These are phyloP conservation scores for Periconia macrospinosa DNA, from an alignment of 2,329 filamentous ascomycete species.

Conservation along the genomic window DNA sequence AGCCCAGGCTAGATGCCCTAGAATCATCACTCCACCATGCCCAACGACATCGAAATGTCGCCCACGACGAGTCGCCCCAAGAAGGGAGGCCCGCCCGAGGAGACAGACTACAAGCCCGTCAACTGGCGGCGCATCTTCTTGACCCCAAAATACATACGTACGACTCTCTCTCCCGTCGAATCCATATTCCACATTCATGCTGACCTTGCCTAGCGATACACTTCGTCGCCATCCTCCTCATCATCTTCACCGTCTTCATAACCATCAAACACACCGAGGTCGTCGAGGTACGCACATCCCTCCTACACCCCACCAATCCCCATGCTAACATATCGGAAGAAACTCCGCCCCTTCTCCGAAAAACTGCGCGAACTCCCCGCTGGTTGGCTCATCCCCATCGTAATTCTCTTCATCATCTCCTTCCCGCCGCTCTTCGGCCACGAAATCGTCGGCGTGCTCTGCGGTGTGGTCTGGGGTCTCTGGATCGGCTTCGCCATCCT, in stretches of 20 bases:
- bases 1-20: neutral
- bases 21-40: constrained; percentile 6
- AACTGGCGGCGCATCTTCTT: constrained; percentile 39
- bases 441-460: constrained; percentile 36
- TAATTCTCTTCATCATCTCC: constrained; percentile 36
- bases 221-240: constrained; percentile 29
- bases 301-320: neutral
- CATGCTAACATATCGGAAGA: constrained; percentile 21
- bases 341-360: constrained; percentile 38
- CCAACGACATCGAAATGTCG: constrained; percentile 34
- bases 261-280: constrained; percentile 35
- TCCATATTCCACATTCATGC: neutral
- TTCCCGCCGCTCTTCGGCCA: constrained; percentile 41
- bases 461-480: constrained; percentile 39
- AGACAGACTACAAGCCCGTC: constrained; percentile 36
- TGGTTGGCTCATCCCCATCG: constrained; percentile 39
- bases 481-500: constrained; percentile 40
- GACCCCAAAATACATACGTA: constrained; percentile 40
- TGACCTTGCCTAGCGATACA: constrained; percentile 32
- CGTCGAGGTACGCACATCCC: constrained; percentile 24
- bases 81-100: constrained; percentile 20
- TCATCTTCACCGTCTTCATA: constrained; percentile 30
- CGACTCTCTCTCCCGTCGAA: constrained; percentile 4
- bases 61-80: constrained; percentile 16
- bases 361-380: constrained; percentile 38